Base-by-base conservation (phyloP, 2,329 filamentous ascomycete species). In the Monilinia aucupariae region DNA sequence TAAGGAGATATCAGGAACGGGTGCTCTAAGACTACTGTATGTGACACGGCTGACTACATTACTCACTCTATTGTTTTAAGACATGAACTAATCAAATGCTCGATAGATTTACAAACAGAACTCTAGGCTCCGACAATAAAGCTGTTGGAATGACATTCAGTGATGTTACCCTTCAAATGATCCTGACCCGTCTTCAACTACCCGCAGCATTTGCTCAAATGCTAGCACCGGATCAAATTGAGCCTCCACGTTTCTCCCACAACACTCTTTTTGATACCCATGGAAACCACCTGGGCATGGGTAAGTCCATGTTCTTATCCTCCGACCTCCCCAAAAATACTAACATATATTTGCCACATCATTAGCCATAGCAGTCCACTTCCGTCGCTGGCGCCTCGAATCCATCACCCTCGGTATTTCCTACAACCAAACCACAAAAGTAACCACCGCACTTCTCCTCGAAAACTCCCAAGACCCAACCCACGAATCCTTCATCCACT, bases 11-110 rank as follows among this genome's bases (percentile, higher is more conserved):
- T 51, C 47, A 17, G 51, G 10, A n/a, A 41, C 7, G 4, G 58
- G 58, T 60, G 58, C 58, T 15, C 20, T 60, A 39, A 60, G 48
- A 51, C 32, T 60, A 22, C 47, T 60, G 58, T 60, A 51, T 39
- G 56, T 39, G n/a, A 20, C 22, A 12, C 17, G 17, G 15, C 32
- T 5, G 4, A 39, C 30, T 12, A 8, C 12, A 22, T 17, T 12
- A 13, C 6, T 22, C 25, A 9, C 45, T 39, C 32, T 6, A 32
- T 34, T 0, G 12, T 30, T 39, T 51, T 39, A 34, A 39, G 17
- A 27, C 13, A 30, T 37, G 15, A 48, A 30, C 56, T 59, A 27
- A 59, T 59, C 32, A 41, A 22, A 39, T 9, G 22, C 7, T 25
- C 15, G 5, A 37, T 27, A 59, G 56, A 13, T 39, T 59, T 43